Base-by-base conservation (phyloP, 169 alveolate genomes). In the Theileria parva region DNA sequence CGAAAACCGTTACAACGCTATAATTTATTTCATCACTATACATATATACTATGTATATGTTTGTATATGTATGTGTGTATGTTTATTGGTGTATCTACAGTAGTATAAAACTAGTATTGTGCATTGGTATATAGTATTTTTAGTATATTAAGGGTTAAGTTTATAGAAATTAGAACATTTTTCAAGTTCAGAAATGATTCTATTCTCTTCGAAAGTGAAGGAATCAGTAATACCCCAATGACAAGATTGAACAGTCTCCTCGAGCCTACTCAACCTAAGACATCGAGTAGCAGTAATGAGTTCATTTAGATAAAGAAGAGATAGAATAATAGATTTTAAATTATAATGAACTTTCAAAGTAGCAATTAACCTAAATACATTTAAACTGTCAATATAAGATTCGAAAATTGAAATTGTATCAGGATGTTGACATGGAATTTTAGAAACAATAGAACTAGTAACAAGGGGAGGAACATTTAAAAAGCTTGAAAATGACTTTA, bases 1-100 rank as follows among this genome's bases (percentile, higher is more conserved):
- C 96, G 21, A 93, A 93, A 71, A 88, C 96, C 0, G 96, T 93
- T 17, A 93, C 96, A 11, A 94, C 92, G 0, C 74, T 28, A 19
- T 83, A 39, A 77, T n/a, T 12, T 11, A 37, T n/a, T 30, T n/a
- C 64, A 55, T 15, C 30, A 55, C 21, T 55, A 55, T n/a, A 21
- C 4, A 55, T 11, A 48, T 15, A 48, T 15, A 60, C 21, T 12
- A n/a, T n/a, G n/a, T n/a, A n/a, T n/a, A n/a, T n/a, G n/a, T n/a
- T n/a, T n/a, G n/a, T n/a, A n/a, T n/a, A 64, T 64, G 21, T 34
- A 30, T 21, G 12, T 37, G 48, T 8, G 48, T 37, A 37, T 37
- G 8, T 55, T 3, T 55, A 55, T 11, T 7, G 4, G 64, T 55
- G 12, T 55, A 55, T 21, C 21, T 55, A 55, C 57, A 48, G 15